Percentiles rank a stretch among this genome's conserved stretches.
Conservation (phyloP, 2,329 filamentous ascomycete species). For the Neocucurbitaria cava region DNA sequence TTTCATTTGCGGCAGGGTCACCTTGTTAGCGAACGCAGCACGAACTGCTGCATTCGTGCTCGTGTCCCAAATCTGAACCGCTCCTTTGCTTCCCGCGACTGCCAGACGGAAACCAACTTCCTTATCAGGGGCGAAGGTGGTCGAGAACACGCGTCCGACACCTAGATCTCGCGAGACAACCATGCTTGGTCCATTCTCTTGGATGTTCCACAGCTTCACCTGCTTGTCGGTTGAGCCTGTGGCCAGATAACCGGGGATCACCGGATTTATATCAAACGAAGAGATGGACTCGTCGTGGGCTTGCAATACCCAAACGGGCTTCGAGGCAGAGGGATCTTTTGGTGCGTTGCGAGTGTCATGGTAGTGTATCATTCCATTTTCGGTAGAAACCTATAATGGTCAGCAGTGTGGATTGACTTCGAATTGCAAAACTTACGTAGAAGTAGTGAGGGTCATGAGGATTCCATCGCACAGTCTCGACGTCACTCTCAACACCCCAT, state of each 20-base stretch:
- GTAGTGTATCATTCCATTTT: slow-evolving; percentile 89
- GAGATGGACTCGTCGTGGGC: slow-evolving; percentile 93
- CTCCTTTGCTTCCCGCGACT: slow-evolving; percentile 92
- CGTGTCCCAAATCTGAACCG: slow-evolving; percentile 95
- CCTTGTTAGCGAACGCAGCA: slow-evolving; percentile 77
- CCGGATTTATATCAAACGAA: slow-evolving; percentile 88
- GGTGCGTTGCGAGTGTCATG: slow-evolving; percentile 84
- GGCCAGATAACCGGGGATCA: slow-evolving; percentile 89
- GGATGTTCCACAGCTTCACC: slow-evolving; percentile 96
- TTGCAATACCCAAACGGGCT: slow-evolving; percentile 92
- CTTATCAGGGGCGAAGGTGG: slow-evolving; percentile 85
- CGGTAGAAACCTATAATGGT: slow-evolving; percentile 69
- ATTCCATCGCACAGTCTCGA: slow-evolving; percentile 93
- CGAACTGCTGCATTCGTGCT: slow-evolving; percentile 89
- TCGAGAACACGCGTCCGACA: slow-evolving; percentile 92
- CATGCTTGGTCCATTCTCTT: slow-evolving; percentile 80
- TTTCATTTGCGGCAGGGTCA: slow-evolving; percentile 60
- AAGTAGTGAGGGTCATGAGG: slow-evolving; percentile 92
- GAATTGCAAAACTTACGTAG: slow-evolving; percentile 65
- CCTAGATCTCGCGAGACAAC: slow-evolving; percentile 91
- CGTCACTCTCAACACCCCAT: slow-evolving; percentile 95
- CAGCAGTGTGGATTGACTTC: slow-evolving; percentile 13
- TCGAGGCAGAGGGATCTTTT: slow-evolving; percentile 74
- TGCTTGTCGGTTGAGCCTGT: slow-evolving; percentile 94
- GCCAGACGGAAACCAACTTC: slow-evolving; percentile 92